Percentiles rank a stretch among this genome's conserved stretches.
Evolutionary conservation across 2,329 filamentous ascomycete genomes (phyloP).

Genomic region (Periconia sp.): DNA sequence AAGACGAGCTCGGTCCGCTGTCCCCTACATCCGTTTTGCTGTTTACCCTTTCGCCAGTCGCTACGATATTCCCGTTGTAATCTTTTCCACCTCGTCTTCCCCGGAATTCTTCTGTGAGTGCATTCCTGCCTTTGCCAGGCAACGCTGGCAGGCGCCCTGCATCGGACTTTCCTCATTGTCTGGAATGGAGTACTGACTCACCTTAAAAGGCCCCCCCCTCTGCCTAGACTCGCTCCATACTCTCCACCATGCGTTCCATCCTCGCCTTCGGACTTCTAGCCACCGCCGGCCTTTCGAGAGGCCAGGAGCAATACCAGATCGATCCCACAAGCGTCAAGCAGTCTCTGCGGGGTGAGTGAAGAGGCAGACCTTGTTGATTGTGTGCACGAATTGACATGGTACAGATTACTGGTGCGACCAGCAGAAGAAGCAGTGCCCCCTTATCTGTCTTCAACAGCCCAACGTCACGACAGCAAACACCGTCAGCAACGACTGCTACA

Average conservation of each 20-base stretch:
- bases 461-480: constrained; percentile 53
- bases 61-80: constrained; percentile 9
- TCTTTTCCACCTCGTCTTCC: constrained; percentile 10
- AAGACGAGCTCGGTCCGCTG: background rate
- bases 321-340: constrained; percentile 66
- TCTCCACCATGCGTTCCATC: constrained; percentile 52
- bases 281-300: constrained; percentile 58
- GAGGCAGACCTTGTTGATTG: no score
- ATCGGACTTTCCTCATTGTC: background rate
- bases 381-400: constrained; percentile 29
- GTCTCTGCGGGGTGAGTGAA: constrained; percentile 59
- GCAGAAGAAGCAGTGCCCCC: constrained; percentile 69
- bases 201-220: constrained; percentile 8
- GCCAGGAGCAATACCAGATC: constrained; percentile 61
- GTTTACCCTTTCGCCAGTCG: constrained; percentile 9
- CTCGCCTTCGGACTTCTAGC: constrained; percentile 60
- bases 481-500: constrained; percentile 69
- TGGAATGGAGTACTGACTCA: constrained; percentile 3
- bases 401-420: constrained; percentile 69
- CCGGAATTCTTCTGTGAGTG: constrained; percentile 12
- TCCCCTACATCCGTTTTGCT: no score
- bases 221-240: constrained; percentile 11
- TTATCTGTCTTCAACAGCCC: constrained; percentile 72
- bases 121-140: constrained; percentile 19
- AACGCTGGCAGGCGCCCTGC: constrained; percentile 3